Percentiles rank a stretch among this genome's conserved stretches.
Evolutionary conservation across 2,329 filamentous ascomycete species (phyloP).

Genomic region (Mycosphaerelloides madeirae): DNA sequence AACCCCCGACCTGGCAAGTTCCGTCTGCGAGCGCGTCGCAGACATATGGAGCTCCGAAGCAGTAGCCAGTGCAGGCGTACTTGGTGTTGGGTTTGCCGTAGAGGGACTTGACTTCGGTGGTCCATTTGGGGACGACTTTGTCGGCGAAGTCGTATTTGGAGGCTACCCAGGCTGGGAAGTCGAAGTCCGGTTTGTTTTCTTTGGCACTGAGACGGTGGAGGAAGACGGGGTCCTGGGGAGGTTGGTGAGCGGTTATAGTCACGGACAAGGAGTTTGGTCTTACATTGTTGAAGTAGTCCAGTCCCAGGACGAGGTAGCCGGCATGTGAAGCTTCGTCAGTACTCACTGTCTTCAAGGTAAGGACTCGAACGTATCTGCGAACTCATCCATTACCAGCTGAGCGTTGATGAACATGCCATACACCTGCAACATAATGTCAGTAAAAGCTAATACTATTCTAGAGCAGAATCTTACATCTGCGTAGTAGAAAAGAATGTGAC

Average conservation of each 20-base stretch:
- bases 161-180: constrained; percentile 46
- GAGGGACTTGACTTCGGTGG: constrained; percentile 33
- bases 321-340: constrained; percentile 15
- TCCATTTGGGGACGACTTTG: constrained; percentile 44
- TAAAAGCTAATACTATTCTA: too few relatives aligned
- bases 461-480: constrained; percentile 10
- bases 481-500: constrained; percentile 21
- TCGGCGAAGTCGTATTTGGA: constrained; percentile 44
- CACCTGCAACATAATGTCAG: constrained; percentile 5
- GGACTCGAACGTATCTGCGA: constrained; percentile 11
- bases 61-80: constrained; percentile 40
- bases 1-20: constrained; percentile 42
- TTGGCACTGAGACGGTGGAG: constrained; percentile 25
- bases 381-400: constrained; percentile 20
- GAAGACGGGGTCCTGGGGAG: constrained; percentile 21
- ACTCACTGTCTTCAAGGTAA: not conserved
- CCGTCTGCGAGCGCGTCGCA: constrained; percentile 34
- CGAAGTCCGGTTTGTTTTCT: constrained; percentile 39
- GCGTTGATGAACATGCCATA: constrained; percentile 23
- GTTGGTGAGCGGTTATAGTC: too few relatives aligned
- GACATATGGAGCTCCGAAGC: constrained; percentile 32
- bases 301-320: constrained; percentile 16
- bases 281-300: constrained; percentile 23
- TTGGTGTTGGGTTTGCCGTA: constrained; percentile 35
- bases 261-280: not conserved